phyloP scores from a whole-genome alignment of 495 filamentous ascomycete species.

The Geoglossum glabrum region DNA sequence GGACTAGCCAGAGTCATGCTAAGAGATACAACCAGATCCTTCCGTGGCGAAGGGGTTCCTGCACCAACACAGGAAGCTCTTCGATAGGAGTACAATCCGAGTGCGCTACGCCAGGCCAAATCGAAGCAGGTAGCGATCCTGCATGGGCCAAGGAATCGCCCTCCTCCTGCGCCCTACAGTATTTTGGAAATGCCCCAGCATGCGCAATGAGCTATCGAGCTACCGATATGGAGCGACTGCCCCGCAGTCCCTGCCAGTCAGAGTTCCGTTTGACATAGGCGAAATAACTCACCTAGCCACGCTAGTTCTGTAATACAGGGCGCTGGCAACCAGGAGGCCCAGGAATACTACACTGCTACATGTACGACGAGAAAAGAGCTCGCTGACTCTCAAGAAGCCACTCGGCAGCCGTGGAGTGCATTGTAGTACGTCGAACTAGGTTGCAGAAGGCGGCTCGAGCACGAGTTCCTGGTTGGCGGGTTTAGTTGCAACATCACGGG shows the following conservation, averaged over 20 bases:
- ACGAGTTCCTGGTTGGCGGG: not conserved
- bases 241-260: not conserved
- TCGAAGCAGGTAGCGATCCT: not conserved
- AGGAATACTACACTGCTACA: not conserved
- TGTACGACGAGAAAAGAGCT: not conserved
- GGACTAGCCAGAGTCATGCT: not conserved
- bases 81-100: not conserved
- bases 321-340: not conserved
- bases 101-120: not conserved
- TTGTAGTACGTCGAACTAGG: not conserved
- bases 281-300: not conserved
- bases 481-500: not conserved
- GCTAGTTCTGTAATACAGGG: not conserved
- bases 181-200: not conserved
- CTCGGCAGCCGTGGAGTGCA: not conserved
- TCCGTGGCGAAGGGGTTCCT: not conserved
- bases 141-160: not conserved
- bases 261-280: not conserved
- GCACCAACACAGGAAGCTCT: not conserved
- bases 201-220: not conserved
- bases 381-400: not conserved
- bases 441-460: not conserved
- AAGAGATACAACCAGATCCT: not conserved
- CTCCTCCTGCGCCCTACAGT: not conserved
- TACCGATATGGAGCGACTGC: not conserved